Conservation (phyloP, 2,329 filamentous ascomycete species). For the Chaetomiaceae sp. region DNA sequence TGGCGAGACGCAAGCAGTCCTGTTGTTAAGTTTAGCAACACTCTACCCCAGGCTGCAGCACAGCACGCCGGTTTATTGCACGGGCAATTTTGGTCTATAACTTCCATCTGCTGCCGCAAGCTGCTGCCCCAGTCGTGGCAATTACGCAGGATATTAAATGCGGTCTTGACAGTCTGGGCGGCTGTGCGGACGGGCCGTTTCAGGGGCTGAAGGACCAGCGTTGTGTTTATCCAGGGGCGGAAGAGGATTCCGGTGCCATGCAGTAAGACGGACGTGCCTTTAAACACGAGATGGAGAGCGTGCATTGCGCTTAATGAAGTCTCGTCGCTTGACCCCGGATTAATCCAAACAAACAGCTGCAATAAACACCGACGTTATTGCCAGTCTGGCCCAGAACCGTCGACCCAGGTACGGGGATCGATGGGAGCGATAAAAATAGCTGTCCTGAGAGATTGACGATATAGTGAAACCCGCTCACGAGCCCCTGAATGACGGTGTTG, state of each 20-base stretch:
- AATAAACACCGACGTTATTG: background rate
- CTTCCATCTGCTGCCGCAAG: slow-evolving; percentile 5
- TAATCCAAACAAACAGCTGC: background rate
- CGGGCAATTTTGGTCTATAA: background rate
- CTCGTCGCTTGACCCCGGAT: slow-evolving; percentile 2
- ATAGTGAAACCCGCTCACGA: slow-evolving; percentile 5
- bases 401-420: slow-evolving; percentile 3
- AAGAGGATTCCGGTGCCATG: slow-evolving; percentile 1
- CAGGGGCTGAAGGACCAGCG: background rate
- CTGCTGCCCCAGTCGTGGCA: background rate
- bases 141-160: slow-evolving; percentile 9
- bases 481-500: slow-evolving; percentile 7
- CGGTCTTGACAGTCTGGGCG: background rate
- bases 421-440: slow-evolving; percentile 12
- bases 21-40: slow-evolving; percentile 8
- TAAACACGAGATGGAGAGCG: background rate
- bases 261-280: background rate
- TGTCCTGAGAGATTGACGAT: background rate
- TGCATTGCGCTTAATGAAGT: slow-evolving; percentile 2
- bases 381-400: background rate
- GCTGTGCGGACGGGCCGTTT: background rate
- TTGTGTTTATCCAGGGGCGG: slow-evolving; percentile 1
- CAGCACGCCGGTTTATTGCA: background rate
- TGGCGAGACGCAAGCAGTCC: background rate
- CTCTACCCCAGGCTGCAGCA: background rate